Conservation (phyloP, 2,329 filamentous ascomycete species). For the Paracorniculantispora psalliotae region DNA sequence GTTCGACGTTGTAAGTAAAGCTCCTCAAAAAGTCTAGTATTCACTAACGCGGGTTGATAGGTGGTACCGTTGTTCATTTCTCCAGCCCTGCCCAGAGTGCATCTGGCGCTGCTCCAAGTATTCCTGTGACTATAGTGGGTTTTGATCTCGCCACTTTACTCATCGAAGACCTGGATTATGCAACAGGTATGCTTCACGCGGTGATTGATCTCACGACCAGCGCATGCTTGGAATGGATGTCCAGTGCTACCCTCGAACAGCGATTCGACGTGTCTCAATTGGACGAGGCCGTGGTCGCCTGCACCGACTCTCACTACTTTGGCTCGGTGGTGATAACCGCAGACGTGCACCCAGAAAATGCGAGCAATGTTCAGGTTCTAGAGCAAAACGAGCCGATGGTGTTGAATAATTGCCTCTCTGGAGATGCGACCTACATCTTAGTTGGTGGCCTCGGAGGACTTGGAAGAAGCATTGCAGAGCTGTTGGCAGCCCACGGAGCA, state of each 20-base stretch:
- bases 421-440: conserved; percentile 46
- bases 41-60: conserved; percentile 15
- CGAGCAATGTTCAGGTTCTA: conserved; percentile 3
- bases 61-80: conserved; percentile 31
- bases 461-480: conserved; percentile 46
- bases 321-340: conserved; percentile 13
- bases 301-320: conserved; percentile 15
- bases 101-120: conserved; percentile 14
- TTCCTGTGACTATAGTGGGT: conserved; percentile 25
- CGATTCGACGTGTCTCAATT: conserved; percentile 21
- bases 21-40: conserved; percentile 6
- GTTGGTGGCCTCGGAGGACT: conserved; percentile 54
- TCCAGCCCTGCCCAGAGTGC: conserved; percentile 19
- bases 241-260: neutral
- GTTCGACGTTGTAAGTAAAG: conserved; percentile 30
- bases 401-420: conserved; percentile 28
- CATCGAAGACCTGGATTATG: conserved; percentile 27
- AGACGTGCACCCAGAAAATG: neutral
- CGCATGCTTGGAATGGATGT: neutral
- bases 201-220: conserved; percentile 14
- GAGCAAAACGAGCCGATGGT: conserved; percentile 15
- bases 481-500: conserved; percentile 47
- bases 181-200: conserved; percentile 24
- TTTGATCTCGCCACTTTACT: conserved; percentile 31
- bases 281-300: conserved; percentile 22